A percentile compares a stretch with the other conserved stretches of the same genome.
These are phyloP conservation scores for Euphorbia corollata DNA, from an alignment of 441 rosid species.

Conservation along the genomic window DNA sequence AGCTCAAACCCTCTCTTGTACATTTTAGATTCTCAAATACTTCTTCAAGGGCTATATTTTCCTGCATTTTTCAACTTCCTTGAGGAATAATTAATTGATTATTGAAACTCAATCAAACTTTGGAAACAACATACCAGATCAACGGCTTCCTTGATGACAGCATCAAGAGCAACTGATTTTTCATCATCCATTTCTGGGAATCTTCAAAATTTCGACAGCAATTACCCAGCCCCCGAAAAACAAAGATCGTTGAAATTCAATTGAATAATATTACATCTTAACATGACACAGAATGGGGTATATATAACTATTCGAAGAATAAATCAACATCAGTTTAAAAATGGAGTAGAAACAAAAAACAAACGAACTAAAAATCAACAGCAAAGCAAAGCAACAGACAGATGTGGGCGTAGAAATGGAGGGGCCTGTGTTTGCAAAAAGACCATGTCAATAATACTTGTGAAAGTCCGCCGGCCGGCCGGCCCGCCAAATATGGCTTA, in stretches of 20 bases:
- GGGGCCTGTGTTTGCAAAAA: not conserved
- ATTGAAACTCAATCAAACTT: too few species aligned
- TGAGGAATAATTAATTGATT: too few species aligned
- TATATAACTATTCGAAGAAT: not conserved
- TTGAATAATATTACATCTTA: not conserved
- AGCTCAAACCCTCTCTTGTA: slow-evolving; percentile 34
- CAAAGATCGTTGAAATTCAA: not conserved
- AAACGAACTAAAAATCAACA: not conserved
- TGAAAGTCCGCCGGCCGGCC: slow-evolving; percentile 20
- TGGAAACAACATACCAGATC: slow-evolving; percentile 37
- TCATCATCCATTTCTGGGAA: slow-evolving; percentile 14
- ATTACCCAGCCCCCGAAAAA: not conserved
- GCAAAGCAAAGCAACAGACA: slow-evolving; percentile 4
- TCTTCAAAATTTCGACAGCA: not conserved
- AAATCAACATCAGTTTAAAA: slow-evolving; percentile 14
- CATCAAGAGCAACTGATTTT: slow-evolving; percentile 30
- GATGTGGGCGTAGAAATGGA: slow-evolving; percentile 15
- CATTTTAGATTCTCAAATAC: slow-evolving; percentile 50
- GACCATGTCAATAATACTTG: slow-evolving; percentile 7
- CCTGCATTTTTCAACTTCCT: slow-evolving; percentile 27
- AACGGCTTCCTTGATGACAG: slow-evolving; percentile 43
- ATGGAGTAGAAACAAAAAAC: not conserved
- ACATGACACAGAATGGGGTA: not conserved
- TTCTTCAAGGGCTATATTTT: slow-evolving; percentile 46
- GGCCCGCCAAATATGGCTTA: not conserved